Conservation (phyloP, 768 basidiomycete genomes). For the Termitomyces eurrhizus region DNA sequence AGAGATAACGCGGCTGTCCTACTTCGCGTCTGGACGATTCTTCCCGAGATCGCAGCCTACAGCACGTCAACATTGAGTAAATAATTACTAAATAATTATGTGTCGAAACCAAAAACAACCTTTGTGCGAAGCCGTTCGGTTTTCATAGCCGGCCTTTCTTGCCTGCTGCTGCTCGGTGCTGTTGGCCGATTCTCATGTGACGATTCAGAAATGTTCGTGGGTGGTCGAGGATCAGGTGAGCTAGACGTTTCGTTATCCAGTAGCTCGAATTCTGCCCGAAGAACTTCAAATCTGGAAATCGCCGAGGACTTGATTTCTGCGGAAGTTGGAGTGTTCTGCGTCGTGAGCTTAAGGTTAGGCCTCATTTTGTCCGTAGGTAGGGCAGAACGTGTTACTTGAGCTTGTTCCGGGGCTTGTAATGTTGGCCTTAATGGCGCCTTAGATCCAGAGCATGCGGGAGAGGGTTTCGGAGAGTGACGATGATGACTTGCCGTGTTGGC, state of each 20-base stretch:
- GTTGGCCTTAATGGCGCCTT: constrained; percentile 6
- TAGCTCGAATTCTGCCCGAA: constrained; percentile 25
- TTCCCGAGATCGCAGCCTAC: constrained; percentile 24
- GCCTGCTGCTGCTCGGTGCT: neutral
- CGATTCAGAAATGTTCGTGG: neutral
- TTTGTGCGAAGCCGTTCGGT: constrained; percentile 12
- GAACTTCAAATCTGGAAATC: constrained; percentile 8
- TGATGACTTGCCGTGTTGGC: neutral
- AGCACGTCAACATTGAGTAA: neutral
- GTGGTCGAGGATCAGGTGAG: neutral
- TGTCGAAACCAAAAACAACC: constrained; percentile 3
- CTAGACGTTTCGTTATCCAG: constrained; percentile 17
- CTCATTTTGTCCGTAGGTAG: constrained; percentile 10
- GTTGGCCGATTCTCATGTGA: neutral
- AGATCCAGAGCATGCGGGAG: neutral
- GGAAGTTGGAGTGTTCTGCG: constrained; percentile 11
- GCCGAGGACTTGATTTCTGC: constrained; percentile 17
- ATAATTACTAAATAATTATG: constrained; percentile 6
- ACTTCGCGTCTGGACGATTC: constrained; percentile 23
- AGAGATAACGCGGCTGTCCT: constrained; percentile 10
- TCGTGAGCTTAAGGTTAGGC: constrained; percentile 16
- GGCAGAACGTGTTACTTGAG: neutral
- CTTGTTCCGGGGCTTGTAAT: constrained; percentile 4
- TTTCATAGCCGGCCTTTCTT: constrained; percentile 5
- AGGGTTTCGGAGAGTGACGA: neutral